Percentiles rank a stretch among this genome's conserved stretches.
phyloP scores from a whole-genome alignment of 2,329 filamentous ascomycete species.

The Pseudocercospora crystallina region DNA sequence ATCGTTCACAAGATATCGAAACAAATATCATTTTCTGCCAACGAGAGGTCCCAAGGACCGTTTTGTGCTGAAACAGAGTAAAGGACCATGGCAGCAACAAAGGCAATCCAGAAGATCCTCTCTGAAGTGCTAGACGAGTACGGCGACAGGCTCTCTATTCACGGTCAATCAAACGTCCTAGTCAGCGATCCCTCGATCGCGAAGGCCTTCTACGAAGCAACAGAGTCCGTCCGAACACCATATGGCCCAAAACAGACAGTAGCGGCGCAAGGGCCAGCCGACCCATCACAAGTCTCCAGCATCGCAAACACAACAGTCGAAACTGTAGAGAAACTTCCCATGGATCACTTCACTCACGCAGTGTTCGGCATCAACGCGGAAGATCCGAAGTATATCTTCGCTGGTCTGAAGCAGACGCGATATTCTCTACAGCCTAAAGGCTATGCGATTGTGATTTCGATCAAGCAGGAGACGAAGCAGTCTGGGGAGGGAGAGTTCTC shows the following conservation, averaged over 20 bases:
- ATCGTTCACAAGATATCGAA: too few species aligned
- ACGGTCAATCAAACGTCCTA: slow-evolving; percentile 25
- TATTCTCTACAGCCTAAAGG: slow-evolving; percentile 30
- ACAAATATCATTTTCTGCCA: too few species aligned
- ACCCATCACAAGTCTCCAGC: slow-evolving; percentile 8
- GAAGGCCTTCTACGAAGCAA: slow-evolving; percentile 19
- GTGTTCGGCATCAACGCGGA: slow-evolving; percentile 25
- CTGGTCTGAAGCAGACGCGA: slow-evolving; percentile 26
- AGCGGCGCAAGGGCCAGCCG: slow-evolving; percentile 18
- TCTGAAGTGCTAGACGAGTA: slow-evolving; percentile 21
- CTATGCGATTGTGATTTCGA: slow-evolving; percentile 25
- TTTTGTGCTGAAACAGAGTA: neutral
- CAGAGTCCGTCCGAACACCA: slow-evolving; percentile 23
- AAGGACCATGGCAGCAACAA: slow-evolving; percentile 5
- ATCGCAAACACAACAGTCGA: slow-evolving; percentile 20
- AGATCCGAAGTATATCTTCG: slow-evolving; percentile 27
- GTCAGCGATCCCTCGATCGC: slow-evolving; percentile 25
- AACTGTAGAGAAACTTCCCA: slow-evolving; percentile 19
- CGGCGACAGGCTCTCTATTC: slow-evolving; percentile 20
- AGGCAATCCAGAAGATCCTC: slow-evolving; percentile 18
- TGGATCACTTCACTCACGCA: slow-evolving; percentile 31
- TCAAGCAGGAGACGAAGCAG: slow-evolving; percentile 23
- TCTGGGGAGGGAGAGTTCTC: slow-evolving; percentile 15
- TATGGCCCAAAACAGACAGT: slow-evolving; percentile 28
- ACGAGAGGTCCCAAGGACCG: too few species aligned